Percentiles rank a stretch among this genome's conserved stretches.
These are phyloP conservation scores for Chlorella sorokiniana DNA, from an alignment of 139 green algal species.

Conservation along the genomic window DNA sequence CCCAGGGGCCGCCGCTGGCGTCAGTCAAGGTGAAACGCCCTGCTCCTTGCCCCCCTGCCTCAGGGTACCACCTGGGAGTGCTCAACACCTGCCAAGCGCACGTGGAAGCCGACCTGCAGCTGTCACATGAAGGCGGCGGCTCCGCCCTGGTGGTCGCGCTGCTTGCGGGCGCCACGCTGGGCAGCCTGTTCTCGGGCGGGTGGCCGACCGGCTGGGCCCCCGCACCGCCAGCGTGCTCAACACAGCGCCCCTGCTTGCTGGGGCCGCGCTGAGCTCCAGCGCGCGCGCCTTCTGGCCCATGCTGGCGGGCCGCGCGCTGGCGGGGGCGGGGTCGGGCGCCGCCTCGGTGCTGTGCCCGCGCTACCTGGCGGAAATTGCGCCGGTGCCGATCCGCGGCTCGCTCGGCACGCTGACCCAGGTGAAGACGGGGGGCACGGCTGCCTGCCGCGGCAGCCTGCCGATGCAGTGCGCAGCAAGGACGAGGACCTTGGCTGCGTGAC, in stretches of 20 bases:
- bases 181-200: constrained; percentile 48
- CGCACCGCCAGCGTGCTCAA: constrained; percentile 43
- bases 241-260: constrained; percentile 43
- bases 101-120: constrained; percentile 42
- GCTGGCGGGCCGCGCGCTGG: constrained; percentile 49
- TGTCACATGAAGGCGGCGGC: not conserved
- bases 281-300: constrained; percentile 32
- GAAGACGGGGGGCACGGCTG: no score
- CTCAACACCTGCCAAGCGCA: constrained; percentile 62
- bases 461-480: no score
- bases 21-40: not conserved
- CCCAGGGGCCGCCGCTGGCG: not conserved
- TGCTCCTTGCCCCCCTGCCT: not conserved
- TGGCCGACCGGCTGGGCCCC: constrained; percentile 57
- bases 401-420: constrained; percentile 69
- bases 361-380: constrained; percentile 73
- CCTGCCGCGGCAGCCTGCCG: not conserved
- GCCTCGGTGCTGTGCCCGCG: constrained; percentile 63
- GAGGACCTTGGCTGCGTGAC: no score
- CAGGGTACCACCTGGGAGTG: constrained; percentile 65
- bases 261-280: constrained; percentile 25
- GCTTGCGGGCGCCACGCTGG: constrained; percentile 50
- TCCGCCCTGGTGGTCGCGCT: constrained; percentile 49
- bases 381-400: constrained; percentile 55
- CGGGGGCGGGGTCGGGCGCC: constrained; percentile 59